A percentile compares a stretch with the other conserved stretches of the same genome.
Conservation (phyloP, 192 early-diverging fungal genomes). For the Funneliformis geosporum region DNA sequence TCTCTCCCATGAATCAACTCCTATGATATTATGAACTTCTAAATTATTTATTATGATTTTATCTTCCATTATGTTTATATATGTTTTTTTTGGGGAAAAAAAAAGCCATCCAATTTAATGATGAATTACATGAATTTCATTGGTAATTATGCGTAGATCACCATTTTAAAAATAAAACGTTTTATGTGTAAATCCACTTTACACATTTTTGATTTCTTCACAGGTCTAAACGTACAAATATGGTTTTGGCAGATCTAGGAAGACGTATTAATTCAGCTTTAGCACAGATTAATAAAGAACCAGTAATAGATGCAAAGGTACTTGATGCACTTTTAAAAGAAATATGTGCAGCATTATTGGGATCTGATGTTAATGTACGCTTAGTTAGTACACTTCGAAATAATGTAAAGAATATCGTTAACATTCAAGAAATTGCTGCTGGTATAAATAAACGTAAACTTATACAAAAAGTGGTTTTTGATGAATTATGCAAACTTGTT, state of each 20-base stretch:
- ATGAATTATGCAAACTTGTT: constrained; percentile 85
- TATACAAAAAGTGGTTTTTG: constrained; percentile 88
- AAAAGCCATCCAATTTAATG: not conserved
- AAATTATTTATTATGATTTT: not conserved
- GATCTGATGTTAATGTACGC: constrained; percentile 89
- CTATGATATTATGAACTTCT: not conserved
- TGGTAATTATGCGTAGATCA: too few species aligned
- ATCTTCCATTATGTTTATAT: not conserved
- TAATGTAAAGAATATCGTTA: constrained; percentile 82
- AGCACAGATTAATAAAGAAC: constrained; percentile 71
- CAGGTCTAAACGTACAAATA: constrained; percentile 36
- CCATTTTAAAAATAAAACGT: too few species aligned
- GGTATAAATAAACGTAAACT: constrained; percentile 85
- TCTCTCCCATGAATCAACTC: not conserved
- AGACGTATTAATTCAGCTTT: constrained; percentile 84
- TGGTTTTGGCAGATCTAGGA: constrained; percentile 92
- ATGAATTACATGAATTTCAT: too few species aligned
- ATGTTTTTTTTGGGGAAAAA: not conserved
- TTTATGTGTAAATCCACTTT: too few species aligned
- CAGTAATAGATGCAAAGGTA: constrained; percentile 88
- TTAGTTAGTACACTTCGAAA: constrained; percentile 80
- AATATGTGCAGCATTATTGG: constrained; percentile 83
- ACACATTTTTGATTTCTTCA: not conserved
- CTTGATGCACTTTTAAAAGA: constrained; percentile 83
- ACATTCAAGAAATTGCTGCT: constrained; percentile 78